These are phyloP conservation scores for Fusarium heterosporum DNA, from an alignment of 2,329 filamentous ascomycete species.

Conservation along the genomic window DNA sequence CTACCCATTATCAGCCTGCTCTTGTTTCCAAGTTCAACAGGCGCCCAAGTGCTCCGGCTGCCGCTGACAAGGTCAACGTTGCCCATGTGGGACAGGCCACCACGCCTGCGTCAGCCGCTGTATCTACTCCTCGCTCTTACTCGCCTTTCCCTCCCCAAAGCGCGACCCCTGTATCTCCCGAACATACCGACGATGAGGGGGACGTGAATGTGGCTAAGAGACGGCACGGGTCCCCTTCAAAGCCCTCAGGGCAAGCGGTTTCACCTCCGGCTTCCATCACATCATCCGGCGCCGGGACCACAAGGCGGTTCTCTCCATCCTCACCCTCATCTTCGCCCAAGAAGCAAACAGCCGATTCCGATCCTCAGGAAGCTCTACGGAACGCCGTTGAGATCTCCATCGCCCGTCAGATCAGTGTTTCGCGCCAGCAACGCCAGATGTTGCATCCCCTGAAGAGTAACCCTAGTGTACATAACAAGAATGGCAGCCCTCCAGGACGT, in stretches of 20 bases:
- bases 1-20: slow-evolving; percentile 20
- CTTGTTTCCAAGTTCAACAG: slow-evolving; percentile 48
- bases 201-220: slow-evolving; percentile 46
- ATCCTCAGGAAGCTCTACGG: slow-evolving; percentile 54
- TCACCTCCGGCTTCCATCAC: slow-evolving; percentile 54
- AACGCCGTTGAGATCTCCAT: slow-evolving; percentile 74
- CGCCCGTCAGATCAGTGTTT: slow-evolving; percentile 75
- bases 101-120: slow-evolving; percentile 20
- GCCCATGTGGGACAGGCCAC: slow-evolving; percentile 21
- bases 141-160: slow-evolving; percentile 41
- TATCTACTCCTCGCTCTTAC: slow-evolving; percentile 19
- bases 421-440: slow-evolving; percentile 69
- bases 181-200: slow-evolving; percentile 43
- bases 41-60: slow-evolving; percentile 17
- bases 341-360: slow-evolving; percentile 33
- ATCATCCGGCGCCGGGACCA: slow-evolving; percentile 29
- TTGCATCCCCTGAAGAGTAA: slow-evolving; percentile 64
- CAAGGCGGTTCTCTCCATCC: slow-evolving; percentile 29
- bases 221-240: slow-evolving; percentile 53
- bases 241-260: slow-evolving; percentile 63
- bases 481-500: slow-evolving; percentile 30
- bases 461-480: slow-evolving; percentile 38
- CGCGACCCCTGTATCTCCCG: slow-evolving; percentile 58
- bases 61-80: slow-evolving; percentile 20
- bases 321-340: slow-evolving; percentile 42